Base-by-base conservation (phyloP, 768 basidiomycete species). In the Cubamyces sp. region DNA sequence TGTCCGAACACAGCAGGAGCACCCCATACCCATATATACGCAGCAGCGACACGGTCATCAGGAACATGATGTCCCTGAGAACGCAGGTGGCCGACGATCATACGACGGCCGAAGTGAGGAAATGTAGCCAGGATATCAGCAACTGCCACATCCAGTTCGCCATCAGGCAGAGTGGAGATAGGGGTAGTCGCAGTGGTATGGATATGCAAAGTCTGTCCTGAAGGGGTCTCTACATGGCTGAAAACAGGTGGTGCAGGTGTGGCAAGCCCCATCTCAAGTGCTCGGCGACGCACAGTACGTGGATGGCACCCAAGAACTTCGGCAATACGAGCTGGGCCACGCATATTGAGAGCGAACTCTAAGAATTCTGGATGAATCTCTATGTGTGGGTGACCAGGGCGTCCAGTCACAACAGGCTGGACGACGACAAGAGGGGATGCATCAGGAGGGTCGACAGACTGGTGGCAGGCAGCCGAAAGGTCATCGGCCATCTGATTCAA, bases 361-460 rank as follows among this genome's bases (percentile, higher is more conserved):
- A 75, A 66, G 41, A 75, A 66, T 4, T 66, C 52, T 3, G 61
- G 65, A 39, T 77, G 69, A 23, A 76, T 74, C 9, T 69, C 62
- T 4, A 73, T 64, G 5, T 67, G 51, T 1, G 75, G 75, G 3
- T 70, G 65, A 0, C 75, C 74, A 3, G 57, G 56, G 12, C 43
- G 47, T 0, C 70, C 65, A 19, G 69, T 66, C 3, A 9, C 26
- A n/a, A 60, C 41, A 5, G 25, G 54, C 14, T 37, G 18, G 26
- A 26, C 7, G n/a, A 52, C 48, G 15, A 21, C 25, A 8, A 60
- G 42, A 14, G 53, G 19, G 16, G 46, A 15, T 21, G 28, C 28
- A 41, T 52, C 42, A 5, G 45, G 63, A 41, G 52, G 59, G 21
- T 58, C 56, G 30, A 45, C 8, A 9, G 46, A 46, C 41, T 49